Conservation (phyloP, 371 early-diverging fungal species). For the Sporodiniella umbellata region DNA sequence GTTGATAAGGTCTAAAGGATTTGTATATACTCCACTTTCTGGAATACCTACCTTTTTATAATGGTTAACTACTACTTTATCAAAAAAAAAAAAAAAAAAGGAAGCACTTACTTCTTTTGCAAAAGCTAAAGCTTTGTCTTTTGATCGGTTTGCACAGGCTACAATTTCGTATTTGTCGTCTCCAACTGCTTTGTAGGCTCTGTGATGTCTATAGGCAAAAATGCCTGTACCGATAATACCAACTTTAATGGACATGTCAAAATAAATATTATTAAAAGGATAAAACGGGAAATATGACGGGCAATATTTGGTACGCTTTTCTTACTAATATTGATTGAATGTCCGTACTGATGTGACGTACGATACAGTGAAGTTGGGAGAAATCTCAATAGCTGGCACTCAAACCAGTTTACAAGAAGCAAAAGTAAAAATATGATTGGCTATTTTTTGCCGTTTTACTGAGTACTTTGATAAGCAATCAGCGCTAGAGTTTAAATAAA, state of each 20-base stretch:
- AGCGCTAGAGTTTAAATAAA: too few species aligned
- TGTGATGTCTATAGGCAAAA: constrained; percentile 48
- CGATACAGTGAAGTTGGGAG: too few species aligned
- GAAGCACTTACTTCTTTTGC: constrained; percentile 42
- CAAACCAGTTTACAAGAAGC: background rate
- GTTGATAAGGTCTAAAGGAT: constrained; percentile 34
- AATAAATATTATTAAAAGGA: background rate
- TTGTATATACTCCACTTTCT: constrained; percentile 38
- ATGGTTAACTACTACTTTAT: background rate
- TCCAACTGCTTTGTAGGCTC: constrained; percentile 37
- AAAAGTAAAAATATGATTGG: background rate
- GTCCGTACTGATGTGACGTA: too few species aligned
- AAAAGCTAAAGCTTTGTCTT: constrained; percentile 46
- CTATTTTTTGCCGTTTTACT: background rate
- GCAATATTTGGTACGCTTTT: too few species aligned
- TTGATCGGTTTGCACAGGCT: constrained; percentile 48
- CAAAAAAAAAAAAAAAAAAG: background rate
- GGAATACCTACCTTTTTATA: constrained; percentile 38
- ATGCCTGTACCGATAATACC: constrained; percentile 55
- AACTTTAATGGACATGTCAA: constrained; percentile 22
- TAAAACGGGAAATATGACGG: background rate
- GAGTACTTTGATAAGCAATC: too few species aligned
- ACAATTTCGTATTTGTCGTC: constrained; percentile 41
- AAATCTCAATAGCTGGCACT: too few species aligned
- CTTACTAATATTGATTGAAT: too few species aligned